phyloP scores from a whole-genome alignment of 2,329 filamentous ascomycete genomes.

The Scopulariopsis brevicaulis region DNA sequence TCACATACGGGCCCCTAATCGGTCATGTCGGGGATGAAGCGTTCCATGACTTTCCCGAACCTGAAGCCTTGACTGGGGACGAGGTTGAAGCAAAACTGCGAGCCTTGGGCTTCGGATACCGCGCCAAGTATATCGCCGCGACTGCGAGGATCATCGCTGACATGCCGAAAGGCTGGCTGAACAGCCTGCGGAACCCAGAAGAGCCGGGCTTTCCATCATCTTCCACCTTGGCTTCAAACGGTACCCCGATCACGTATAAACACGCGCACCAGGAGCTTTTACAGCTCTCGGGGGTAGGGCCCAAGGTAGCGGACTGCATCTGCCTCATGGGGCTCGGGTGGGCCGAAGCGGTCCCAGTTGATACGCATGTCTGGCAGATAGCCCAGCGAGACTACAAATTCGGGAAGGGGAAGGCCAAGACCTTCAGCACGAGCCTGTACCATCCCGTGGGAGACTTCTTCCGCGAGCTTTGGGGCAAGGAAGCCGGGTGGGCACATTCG shows the following conservation, averaged over 20 bases:
- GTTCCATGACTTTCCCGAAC: slow-evolving; percentile 81
- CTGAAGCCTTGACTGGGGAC: slow-evolving; percentile 57
- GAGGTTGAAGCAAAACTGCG: slow-evolving; percentile 74
- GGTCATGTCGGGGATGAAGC: slow-evolving; percentile 56
- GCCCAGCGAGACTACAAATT: slow-evolving; percentile 94
- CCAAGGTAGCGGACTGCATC: slow-evolving; percentile 95
- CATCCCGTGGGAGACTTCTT: slow-evolving; percentile 87
- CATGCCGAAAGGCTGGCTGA: slow-evolving; percentile 63
- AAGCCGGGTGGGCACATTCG: slow-evolving; percentile 96
- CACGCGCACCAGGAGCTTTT: slow-evolving; percentile 73
- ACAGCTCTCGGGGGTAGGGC: slow-evolving; percentile 75
- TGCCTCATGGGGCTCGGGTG: slow-evolving; percentile 94
- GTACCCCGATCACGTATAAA: slow-evolving; percentile 53
- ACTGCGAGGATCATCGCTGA: slow-evolving; percentile 70
- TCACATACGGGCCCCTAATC: slow-evolving; percentile 71
- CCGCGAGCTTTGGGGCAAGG: slow-evolving; percentile 75
- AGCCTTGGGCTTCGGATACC: slow-evolving; percentile 83
- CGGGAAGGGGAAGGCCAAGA: slow-evolving; percentile 72
- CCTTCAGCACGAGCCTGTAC: slow-evolving; percentile 79
- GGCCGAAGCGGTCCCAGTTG: slow-evolving; percentile 89
- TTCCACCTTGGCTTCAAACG: slow-evolving; percentile 19
- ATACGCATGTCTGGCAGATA: slow-evolving; percentile 98
- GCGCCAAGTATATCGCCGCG: slow-evolving; percentile 82
- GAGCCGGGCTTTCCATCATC: slow-evolving; percentile 42
- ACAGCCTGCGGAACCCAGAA: slow-evolving; percentile 67